A percentile compares a stretch with the other conserved stretches of the same genome.
Conservation (phyloP, 495 filamentous ascomycete genomes). For the Penicillium simplicissimum region DNA sequence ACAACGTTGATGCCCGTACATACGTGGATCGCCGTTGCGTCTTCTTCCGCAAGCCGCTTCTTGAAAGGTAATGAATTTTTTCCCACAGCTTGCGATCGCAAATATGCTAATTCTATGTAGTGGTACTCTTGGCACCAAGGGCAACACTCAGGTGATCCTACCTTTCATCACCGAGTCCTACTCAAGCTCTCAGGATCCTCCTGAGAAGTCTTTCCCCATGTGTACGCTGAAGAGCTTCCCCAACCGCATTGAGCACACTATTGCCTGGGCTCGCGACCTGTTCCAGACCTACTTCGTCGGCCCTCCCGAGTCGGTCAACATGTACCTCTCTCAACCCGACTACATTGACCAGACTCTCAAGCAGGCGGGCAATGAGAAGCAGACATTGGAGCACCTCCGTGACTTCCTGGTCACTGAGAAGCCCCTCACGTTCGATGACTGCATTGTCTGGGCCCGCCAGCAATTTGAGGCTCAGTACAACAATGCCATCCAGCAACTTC, state of each 20-base stretch:
- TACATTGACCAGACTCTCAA: slow-evolving; percentile 89
- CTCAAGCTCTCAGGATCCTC: slow-evolving; percentile 96
- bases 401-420: slow-evolving; percentile 93
- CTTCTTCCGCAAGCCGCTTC: slow-evolving; percentile 95
- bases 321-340: slow-evolving; percentile 88
- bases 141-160: slow-evolving; percentile 94
- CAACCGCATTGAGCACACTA: slow-evolving; percentile 98
- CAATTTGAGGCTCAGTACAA: slow-evolving; percentile 97
- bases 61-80: slow-evolving; percentile 60
- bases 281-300: slow-evolving; percentile 95
- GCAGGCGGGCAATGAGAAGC: slow-evolving; percentile 95
- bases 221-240: slow-evolving; percentile 98
- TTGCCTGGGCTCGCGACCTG: slow-evolving; percentile 94
- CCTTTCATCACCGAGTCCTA: slow-evolving; percentile 94
- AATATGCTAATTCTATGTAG: slow-evolving; percentile 26
- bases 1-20: slow-evolving; percentile 96
- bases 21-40: slow-evolving; percentile 98
- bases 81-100: neutral
- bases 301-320: slow-evolving; percentile 90
- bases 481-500: slow-evolving; percentile 92
- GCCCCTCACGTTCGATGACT: slow-evolving; percentile 91
- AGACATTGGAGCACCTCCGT: slow-evolving; percentile 84
- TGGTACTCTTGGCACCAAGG: slow-evolving; percentile 96
- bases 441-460: slow-evolving; percentile 87
- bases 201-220: slow-evolving; percentile 98